Base-by-base conservation (phyloP, 106 monocot species). In the Allium fistulosum region DNA sequence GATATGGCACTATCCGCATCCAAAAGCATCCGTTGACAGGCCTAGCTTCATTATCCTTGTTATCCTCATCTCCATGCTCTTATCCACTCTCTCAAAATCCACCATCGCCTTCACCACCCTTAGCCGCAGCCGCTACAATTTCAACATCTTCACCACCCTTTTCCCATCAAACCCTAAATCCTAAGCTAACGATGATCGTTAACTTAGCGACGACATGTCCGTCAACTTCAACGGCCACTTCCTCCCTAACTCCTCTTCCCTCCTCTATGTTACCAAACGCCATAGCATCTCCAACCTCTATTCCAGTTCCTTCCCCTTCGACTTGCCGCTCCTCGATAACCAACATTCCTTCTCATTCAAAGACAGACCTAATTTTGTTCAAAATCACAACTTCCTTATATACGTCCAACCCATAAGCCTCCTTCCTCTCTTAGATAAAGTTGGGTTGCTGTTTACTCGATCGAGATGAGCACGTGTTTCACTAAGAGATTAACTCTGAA, bases 211-310 rank as follows among this genome's bases (percentile, higher is more conserved):
- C 49, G 96, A 88, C 58, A 49, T 74, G 58, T 97, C 96, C 60
- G 86, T 92, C 75, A 97, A 97, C 77, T 92, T 76, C 86, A 92
- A 97, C 82, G 92, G 96, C 64, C 82, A 80, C 80, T 97, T 89
- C 84, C 76, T 75, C 45, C 48, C 79, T 5, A 37, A 37, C 37
- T 37, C 2, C 71, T 26, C 69, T 68, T 53, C 62, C 52, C 62
- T 65, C 68, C 71, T 95, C 80, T 86, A 84, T 64, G 82, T 86
- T 58, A 71, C 76, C 59, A 92, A 92, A 74, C 77, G 92, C 77
- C 63, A 79, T 75, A 84, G 84, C 70, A 53, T 64, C 49, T 71
- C 76, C 75, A 73, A 72, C 72, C 45, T 89, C 82, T 92, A 86
- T 68, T 68, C 80, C 76, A 37, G 72, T 70, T n/a, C 62, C 52